phyloP scores from a whole-genome alignment of 441 rosid genomes.

The Gossypium davidsonii region DNA sequence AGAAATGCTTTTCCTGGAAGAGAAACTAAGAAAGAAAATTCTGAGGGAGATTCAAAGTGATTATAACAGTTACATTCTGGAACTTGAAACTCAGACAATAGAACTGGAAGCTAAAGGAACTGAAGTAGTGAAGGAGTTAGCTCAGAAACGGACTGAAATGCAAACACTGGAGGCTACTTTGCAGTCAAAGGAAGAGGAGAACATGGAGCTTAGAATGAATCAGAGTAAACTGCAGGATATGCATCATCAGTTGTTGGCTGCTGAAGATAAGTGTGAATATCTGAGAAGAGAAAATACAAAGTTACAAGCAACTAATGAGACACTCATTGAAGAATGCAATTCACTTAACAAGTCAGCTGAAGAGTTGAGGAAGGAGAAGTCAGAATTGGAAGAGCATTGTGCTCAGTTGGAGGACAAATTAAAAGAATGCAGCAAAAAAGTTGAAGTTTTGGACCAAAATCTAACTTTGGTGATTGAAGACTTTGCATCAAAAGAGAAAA shows the following conservation, averaged over 20 bases:
- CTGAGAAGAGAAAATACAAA: conserved; percentile 24
- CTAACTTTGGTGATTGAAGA: conserved; percentile 37
- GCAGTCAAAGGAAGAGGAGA: conserved; percentile 39
- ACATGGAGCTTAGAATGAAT: conserved; percentile 19
- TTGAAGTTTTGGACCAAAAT: conserved; percentile 32
- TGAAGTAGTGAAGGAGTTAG: conserved; percentile 25
- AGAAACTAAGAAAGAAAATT: conserved; percentile 26
- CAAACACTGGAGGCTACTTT: conserved; percentile 31
- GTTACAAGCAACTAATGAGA: conserved; percentile 28
- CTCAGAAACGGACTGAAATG: conserved; percentile 20
- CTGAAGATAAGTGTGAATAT: conserved; percentile 28
- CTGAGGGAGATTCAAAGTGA: conserved; percentile 25
- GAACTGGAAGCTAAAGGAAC: conserved; percentile 29
- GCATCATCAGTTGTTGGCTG: conserved; percentile 25
- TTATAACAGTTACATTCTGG: conserved; percentile 21
- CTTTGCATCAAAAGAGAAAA: conserved; percentile 34
- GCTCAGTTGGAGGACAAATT: conserved; percentile 28
- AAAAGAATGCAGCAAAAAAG: conserved; percentile 28
- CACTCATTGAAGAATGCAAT: conserved; percentile 29
- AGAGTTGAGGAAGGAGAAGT: conserved; percentile 30
- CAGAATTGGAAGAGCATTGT: conserved; percentile 34
- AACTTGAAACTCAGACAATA: conserved; percentile 28
- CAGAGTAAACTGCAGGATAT: conserved; percentile 25
- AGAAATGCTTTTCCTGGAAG: conserved; percentile 26
- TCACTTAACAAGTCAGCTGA: conserved; percentile 29